Percentiles rank a stretch among this genome's conserved stretches.
Evolutionary conservation across 2,329 filamentous ascomycete genomes (phyloP).

Genomic region (Hymenoscyphus salicellus): DNA sequence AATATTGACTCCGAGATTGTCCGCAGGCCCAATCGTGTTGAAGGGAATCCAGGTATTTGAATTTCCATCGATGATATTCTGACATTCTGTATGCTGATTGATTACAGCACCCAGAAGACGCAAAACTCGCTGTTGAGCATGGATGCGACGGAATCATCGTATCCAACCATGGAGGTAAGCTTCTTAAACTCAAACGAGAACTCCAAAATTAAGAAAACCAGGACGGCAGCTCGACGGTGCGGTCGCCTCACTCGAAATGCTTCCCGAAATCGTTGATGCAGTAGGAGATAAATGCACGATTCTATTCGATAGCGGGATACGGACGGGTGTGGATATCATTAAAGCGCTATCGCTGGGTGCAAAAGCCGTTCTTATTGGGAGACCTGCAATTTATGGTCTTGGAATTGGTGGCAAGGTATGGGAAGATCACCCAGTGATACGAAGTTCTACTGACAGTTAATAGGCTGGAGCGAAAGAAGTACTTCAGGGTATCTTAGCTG

Average conservation of each 20-base stretch:
- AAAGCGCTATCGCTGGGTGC: conserved; percentile 56
- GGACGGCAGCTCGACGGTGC: conserved; percentile 56
- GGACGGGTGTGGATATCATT: conserved; percentile 55
- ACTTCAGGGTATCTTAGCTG: conserved; percentile 49
- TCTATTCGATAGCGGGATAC: conserved; percentile 58
- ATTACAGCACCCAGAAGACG: conserved; percentile 45
- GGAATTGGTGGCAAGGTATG: conserved; percentile 48
- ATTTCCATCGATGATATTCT: too few relatives aligned
- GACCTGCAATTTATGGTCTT: conserved; percentile 58
- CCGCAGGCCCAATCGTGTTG: conserved; percentile 61
- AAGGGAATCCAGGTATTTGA: conserved; percentile 51
- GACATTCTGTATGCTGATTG: neutral
- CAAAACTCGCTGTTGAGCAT: conserved; percentile 42
- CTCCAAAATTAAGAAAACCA: neutral
- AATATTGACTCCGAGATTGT: too few relatives aligned
- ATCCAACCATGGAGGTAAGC: conserved; percentile 56
- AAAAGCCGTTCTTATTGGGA: conserved; percentile 54
- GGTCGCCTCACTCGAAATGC: conserved; percentile 52
- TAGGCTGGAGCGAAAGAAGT: conserved; percentile 50
- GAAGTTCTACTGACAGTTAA: conserved; percentile 2
- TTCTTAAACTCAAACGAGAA: conserved; percentile 16
- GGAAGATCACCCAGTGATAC: neutral
- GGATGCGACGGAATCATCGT: conserved; percentile 53
- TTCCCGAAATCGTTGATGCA: conserved; percentile 59
- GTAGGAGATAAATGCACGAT: conserved; percentile 58